Evolutionary conservation across 345 rosid species (phyloP).

Genomic region (Brassica cretica): DNA sequence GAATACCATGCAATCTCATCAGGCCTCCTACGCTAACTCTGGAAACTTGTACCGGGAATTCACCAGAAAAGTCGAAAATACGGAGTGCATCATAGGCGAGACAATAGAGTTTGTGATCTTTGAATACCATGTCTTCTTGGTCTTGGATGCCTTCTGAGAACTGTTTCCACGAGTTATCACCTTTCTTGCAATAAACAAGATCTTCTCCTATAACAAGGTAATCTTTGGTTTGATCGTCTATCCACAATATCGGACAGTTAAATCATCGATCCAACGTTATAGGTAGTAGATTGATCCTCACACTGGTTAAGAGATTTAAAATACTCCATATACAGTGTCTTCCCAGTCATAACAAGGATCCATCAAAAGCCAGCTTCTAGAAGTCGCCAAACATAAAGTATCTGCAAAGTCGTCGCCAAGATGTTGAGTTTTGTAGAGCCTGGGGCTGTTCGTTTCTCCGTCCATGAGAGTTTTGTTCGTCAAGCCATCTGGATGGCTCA

Average conservation of each 20-base stretch:
- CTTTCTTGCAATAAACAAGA: slow-evolving; percentile 6
- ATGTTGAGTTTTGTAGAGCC: background rate
- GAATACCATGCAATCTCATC: background rate
- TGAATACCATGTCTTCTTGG: background rate
- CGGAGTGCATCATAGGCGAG: background rate
- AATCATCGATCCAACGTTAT: background rate
- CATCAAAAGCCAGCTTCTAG: slow-evolving; percentile 3
- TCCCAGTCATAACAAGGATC: background rate
- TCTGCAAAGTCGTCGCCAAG: background rate
- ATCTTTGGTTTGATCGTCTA: background rate
- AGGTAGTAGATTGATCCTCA: background rate
- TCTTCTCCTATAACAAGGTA: background rate
- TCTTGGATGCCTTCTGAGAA: background rate
- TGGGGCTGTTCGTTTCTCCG: no score
- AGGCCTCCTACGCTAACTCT: background rate
- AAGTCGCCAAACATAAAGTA: background rate
- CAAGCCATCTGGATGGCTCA: no score
- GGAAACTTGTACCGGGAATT: background rate
- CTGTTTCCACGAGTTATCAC: slow-evolving; percentile 21
- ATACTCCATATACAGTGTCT: background rate
- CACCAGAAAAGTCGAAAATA: slow-evolving; percentile 13
- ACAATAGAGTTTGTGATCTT: slow-evolving; percentile 5
- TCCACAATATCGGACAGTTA: background rate
- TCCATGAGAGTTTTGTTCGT: no score
- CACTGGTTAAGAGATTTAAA: background rate